Conservation (phyloP, 345 rosid species). For the Eucalyptus rudis region DNA sequence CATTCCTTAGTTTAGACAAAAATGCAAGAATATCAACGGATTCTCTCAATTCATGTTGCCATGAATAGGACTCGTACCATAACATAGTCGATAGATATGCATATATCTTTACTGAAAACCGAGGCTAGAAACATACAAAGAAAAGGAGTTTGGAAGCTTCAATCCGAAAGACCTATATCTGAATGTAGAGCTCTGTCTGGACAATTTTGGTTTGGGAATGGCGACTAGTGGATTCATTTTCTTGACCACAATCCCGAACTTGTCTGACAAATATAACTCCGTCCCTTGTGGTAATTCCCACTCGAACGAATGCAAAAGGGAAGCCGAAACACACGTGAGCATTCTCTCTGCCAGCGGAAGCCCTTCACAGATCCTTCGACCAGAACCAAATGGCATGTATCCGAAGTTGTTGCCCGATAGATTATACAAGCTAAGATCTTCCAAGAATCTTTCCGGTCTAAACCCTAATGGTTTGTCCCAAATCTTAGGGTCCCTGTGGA, state of each 20-base stretch:
- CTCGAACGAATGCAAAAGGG: constrained; percentile 36
- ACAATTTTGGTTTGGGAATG: too few relatives aligned
- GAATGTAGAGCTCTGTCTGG: too few relatives aligned
- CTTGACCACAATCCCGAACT: constrained; percentile 32
- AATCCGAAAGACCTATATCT: too few relatives aligned
- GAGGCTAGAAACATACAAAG: too few relatives aligned
- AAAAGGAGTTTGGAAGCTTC: too few relatives aligned
- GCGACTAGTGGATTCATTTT: constrained; percentile 18
- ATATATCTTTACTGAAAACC: too few relatives aligned
- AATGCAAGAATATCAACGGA: too few relatives aligned
- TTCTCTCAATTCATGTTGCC: too few relatives aligned
- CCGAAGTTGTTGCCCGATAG: constrained; percentile 16
- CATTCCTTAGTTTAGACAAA: too few relatives aligned
- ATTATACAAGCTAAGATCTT: constrained; percentile 1
- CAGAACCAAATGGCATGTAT: constrained; percentile 48
- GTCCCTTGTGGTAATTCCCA: constrained; percentile 27
- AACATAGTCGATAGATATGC: too few relatives aligned
- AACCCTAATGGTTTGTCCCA: constrained; percentile 41
- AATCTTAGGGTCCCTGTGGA: constrained; percentile 34
- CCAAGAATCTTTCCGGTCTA: constrained; percentile 28
- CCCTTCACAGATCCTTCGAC: constrained; percentile 42
- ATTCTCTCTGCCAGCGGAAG: constrained; percentile 36
- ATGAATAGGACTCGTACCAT: too few relatives aligned
- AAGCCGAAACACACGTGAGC: constrained; percentile 15
- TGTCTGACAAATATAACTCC: constrained; percentile 20